Conservation (phyloP, 192 early-diverging fungal species). For the Coemansia sp. region DNA sequence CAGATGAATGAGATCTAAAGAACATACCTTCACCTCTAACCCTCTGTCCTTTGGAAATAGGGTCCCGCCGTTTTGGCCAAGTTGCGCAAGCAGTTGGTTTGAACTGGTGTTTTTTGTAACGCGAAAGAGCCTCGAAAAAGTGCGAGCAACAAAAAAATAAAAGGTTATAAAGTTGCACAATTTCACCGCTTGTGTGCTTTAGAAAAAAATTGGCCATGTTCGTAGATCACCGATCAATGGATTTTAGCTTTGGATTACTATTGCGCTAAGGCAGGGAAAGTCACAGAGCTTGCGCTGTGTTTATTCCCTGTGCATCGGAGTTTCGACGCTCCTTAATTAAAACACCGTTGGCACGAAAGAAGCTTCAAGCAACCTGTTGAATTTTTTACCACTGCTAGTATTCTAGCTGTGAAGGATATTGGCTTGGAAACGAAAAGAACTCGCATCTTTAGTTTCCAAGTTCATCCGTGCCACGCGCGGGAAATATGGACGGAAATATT, state of each 20-base stretch:
- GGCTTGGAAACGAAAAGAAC: slow-evolving; percentile 1
- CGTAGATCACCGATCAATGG: neutral
- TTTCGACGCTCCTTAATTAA: too few species aligned
- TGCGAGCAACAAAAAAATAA: neutral
- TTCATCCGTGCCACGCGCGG: too few species aligned
- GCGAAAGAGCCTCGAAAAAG: neutral
- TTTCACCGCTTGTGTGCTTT: neutral
- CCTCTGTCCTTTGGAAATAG: neutral
- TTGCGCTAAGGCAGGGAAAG: too few species aligned
- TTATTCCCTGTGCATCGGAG: too few species aligned
- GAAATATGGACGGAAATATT: neutral
- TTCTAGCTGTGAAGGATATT: too few species aligned
- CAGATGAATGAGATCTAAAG: neutral
- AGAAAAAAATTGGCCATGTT: neutral
- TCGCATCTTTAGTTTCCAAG: neutral
- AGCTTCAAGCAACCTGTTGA: too few species aligned
- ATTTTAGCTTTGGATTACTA: neutral
- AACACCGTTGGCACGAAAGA: too few species aligned
- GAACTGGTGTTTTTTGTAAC: neutral
- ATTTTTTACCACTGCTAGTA: too few species aligned
- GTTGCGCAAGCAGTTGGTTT: neutral
- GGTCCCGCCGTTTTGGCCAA: neutral
- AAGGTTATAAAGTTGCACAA: neutral
- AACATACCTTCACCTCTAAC: slow-evolving; percentile 1
- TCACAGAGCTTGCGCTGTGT: too few species aligned